Evolutionary conservation across 257 asterid genomes (phyloP).

Genomic region (Catharanthus roseus): DNA sequence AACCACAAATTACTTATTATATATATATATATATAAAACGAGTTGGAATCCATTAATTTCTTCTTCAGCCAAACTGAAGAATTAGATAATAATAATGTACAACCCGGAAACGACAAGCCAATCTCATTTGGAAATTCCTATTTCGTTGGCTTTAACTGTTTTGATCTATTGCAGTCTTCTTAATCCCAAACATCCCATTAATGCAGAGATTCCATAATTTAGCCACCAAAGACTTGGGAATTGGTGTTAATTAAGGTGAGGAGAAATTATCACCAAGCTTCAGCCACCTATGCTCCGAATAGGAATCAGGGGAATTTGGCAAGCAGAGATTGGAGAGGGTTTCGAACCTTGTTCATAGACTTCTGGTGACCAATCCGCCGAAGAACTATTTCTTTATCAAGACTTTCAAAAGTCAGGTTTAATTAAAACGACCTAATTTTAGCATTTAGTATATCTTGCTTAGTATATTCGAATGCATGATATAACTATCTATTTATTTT

Average conservation of each 20-base stretch:
- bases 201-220: neutral
- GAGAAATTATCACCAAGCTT: conserved; percentile 45
- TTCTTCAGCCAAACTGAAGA: no score
- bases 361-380: conserved; percentile 55
- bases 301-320: conserved; percentile 14
- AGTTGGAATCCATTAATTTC: no score
- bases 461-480: no score
- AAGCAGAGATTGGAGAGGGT: conserved; percentile 24
- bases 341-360: conserved; percentile 39
- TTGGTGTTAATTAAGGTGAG: conserved; percentile 29
- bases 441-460: no score
- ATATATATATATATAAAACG: no score
- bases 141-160: neutral
- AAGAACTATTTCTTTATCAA: conserved; percentile 50
- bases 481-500: no score
- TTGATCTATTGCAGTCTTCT: neutral
- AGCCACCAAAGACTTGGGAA: no score
- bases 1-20: no score
- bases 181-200: neutral
- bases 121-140: neutral
- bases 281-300: conserved; percentile 40
- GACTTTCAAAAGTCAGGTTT: conserved; percentile 24
- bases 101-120: no score
- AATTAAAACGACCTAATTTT: no score
- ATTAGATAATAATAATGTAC: no score